These are phyloP conservation scores for Pisolithus microcarpus DNA, from an alignment of 768 basidiomycete genomes.

Conservation along the genomic window DNA sequence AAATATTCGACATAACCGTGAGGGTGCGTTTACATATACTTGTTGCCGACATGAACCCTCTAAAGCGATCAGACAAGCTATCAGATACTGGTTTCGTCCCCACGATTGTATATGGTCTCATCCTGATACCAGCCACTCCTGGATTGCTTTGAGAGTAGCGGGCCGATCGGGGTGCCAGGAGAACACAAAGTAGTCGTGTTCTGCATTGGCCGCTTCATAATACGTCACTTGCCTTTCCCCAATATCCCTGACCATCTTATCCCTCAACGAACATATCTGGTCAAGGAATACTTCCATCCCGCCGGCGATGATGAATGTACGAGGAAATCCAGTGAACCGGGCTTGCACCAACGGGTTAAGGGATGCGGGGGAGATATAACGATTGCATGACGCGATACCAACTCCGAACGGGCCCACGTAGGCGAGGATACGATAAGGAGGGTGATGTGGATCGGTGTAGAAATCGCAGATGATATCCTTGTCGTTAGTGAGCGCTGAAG, in stretches of 20 bases:
- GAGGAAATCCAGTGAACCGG: slow-evolving; percentile 20
- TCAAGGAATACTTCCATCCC: slow-evolving; percentile 24
- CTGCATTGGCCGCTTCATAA: slow-evolving; percentile 12
- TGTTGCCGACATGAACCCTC: too few species aligned
- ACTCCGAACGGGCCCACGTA: slow-evolving; percentile 5
- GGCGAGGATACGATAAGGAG: slow-evolving; percentile 2
- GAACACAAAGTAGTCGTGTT: slow-evolving; percentile 17
- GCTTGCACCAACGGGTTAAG: slow-evolving; percentile 4
- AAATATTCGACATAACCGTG: too few species aligned
- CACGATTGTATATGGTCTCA: neutral
- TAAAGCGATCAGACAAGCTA: too few species aligned
- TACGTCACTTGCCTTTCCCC: slow-evolving; percentile 15
- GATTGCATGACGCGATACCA: slow-evolving; percentile 2
- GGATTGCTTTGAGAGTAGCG: neutral
- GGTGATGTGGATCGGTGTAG: neutral
- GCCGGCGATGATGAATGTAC: slow-evolving; percentile 21
- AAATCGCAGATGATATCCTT: neutral
- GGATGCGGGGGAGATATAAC: slow-evolving; percentile 11
- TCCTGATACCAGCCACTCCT: neutral
- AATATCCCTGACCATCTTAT: slow-evolving; percentile 20
- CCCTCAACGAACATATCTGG: slow-evolving; percentile 16
- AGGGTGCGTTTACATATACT: too few species aligned
- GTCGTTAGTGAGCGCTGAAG: neutral
- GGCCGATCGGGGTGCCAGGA: slow-evolving; percentile 8
- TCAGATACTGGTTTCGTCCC: too few species aligned